Percentiles rank a stretch among this genome's conserved stretches.
Conservation (phyloP, 2,329 filamentous ascomycete species). For the Furcasterigmium furcatum region DNA sequence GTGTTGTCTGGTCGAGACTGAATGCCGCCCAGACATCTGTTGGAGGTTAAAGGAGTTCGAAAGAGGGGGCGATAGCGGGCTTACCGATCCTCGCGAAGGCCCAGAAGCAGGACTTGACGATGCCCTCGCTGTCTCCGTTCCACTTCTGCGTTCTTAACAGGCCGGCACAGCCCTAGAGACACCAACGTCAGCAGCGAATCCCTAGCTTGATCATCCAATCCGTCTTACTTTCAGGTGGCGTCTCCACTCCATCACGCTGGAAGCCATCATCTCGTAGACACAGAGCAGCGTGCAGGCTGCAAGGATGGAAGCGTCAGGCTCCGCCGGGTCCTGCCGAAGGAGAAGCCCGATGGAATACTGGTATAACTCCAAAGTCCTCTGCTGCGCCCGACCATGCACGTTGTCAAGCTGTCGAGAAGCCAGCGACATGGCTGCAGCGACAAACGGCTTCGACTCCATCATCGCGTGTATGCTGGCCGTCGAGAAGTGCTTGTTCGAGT, state of each 20-base stretch:
- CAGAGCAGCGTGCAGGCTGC: constrained; percentile 10
- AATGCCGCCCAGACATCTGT: constrained; percentile 11
- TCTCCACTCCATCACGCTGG: constrained; percentile 9
- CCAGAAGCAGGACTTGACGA: constrained; percentile 11
- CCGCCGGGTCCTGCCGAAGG: constrained; percentile 6
- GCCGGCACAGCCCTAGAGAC: constrained; percentile 7
- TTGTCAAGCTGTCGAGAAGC: constrained; percentile 8
- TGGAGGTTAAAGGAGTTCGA: background rate
- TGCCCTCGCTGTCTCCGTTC: constrained; percentile 5
- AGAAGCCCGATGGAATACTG: constrained; percentile 9
- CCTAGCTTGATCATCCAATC: no score
- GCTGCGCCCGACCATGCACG: background rate
- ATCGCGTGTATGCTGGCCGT: constrained; percentile 3
- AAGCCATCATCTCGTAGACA: constrained; percentile 12
- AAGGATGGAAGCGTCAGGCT: constrained; percentile 3
- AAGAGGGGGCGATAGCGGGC: background rate
- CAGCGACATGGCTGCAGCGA: constrained; percentile 7
- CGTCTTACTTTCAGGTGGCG: constrained; percentile 5
- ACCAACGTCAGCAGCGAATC: no score
- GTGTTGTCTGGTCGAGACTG: constrained; percentile 6
- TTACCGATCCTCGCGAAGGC: constrained; percentile 9
- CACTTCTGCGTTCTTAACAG: constrained; percentile 4
- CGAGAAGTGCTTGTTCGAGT: constrained; percentile 8
- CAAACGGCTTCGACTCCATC: constrained; percentile 7
- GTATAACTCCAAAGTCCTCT: constrained; percentile 8